phyloP scores from a whole-genome alignment of 192 early-diverging fungal genomes.

The Gigaspora rosea region DNA sequence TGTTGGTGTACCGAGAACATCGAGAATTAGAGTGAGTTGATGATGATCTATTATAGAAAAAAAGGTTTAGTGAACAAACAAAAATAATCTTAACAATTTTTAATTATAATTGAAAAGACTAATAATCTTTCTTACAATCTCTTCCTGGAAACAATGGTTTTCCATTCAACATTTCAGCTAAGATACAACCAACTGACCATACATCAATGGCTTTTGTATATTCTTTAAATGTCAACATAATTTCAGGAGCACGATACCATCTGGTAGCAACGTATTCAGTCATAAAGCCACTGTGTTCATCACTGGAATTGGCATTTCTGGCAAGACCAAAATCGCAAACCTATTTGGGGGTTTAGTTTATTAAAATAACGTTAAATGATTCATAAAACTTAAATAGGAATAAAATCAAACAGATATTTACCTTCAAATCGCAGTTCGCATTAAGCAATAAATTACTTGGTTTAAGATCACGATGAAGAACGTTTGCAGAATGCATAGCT shows the following conservation, averaged over 20 bases:
- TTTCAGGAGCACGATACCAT: constrained; percentile 95
- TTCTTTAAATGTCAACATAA: constrained; percentile 95
- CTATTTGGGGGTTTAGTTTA: constrained; percentile 33
- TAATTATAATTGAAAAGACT: not conserved
- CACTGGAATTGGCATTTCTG: constrained; percentile 80
- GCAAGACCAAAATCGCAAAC: constrained; percentile 99
- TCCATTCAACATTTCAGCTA: constrained; percentile 81
- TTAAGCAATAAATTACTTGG: constrained; percentile 89
- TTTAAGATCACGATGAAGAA: constrained; percentile 97
- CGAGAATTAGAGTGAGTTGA: constrained; percentile 94
- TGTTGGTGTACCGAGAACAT: constrained; percentile 96
- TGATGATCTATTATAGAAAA: constrained; percentile 67
- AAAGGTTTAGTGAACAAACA: not conserved
- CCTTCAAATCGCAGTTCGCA: constrained; percentile 89
- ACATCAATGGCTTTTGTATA: constrained; percentile 99
- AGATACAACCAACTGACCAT: constrained; percentile 90
- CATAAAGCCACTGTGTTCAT: constrained; percentile 88
- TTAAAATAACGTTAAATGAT: constrained; percentile 1
- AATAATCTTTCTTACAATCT: constrained; percentile 54
- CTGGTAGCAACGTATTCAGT: constrained; percentile 94
- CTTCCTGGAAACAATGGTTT: constrained; percentile 81
- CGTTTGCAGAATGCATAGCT: constrained; percentile 97
- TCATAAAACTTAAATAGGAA: not conserved
- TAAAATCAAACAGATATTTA: constrained; percentile 20
- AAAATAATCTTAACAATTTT: not conserved